Percentiles rank a stretch among this genome's conserved stretches.
phyloP scores from a whole-genome alignment of 805 yeast species.

The Lipomyces orientalis region DNA sequence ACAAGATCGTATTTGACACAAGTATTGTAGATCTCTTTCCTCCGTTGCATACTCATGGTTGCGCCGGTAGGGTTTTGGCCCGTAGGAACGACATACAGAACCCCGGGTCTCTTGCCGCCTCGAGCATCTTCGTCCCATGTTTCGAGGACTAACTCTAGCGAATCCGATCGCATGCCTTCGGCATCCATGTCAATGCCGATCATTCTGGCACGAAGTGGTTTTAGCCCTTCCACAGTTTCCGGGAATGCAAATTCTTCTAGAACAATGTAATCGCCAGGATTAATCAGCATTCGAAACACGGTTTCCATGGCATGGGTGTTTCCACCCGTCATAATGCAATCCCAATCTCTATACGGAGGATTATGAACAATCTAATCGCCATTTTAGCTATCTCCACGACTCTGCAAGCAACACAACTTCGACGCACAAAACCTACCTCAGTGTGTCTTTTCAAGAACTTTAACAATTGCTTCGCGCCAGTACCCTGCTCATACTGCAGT shows the following conservation, averaged over 20 bases:
- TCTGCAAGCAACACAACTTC: not conserved
- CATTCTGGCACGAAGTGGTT: constrained; percentile 69
- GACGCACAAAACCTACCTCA: constrained; percentile 7
- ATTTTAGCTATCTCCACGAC: not conserved
- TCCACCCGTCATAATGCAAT: constrained; percentile 71
- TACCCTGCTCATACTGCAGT: constrained; percentile 88
- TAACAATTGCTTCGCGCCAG: constrained; percentile 75
- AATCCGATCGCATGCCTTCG: constrained; percentile 76
- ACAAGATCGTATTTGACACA: constrained; percentile 86
- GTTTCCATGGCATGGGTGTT: constrained; percentile 91
- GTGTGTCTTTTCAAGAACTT: constrained; percentile 75
- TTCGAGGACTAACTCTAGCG: constrained; percentile 63
- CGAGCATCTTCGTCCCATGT: constrained; percentile 64
- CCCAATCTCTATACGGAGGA: constrained; percentile 73
- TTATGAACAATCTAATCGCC: constrained; percentile 15
- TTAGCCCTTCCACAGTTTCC: constrained; percentile 81
- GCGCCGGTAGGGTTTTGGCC: constrained; percentile 99
- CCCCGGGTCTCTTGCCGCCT: constrained; percentile 70
- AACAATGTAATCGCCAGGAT: constrained; percentile 81
- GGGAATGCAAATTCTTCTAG: constrained; percentile 84
- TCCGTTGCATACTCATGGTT: constrained; percentile 75
- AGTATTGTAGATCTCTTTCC: constrained; percentile 72
- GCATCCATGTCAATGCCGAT: constrained; percentile 81
- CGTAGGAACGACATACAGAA: constrained; percentile 89
- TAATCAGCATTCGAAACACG: constrained; percentile 75